Base-by-base conservation (phyloP, 192 early-diverging fungal species). In the Borealophlyctis nickersoniae region DNA sequence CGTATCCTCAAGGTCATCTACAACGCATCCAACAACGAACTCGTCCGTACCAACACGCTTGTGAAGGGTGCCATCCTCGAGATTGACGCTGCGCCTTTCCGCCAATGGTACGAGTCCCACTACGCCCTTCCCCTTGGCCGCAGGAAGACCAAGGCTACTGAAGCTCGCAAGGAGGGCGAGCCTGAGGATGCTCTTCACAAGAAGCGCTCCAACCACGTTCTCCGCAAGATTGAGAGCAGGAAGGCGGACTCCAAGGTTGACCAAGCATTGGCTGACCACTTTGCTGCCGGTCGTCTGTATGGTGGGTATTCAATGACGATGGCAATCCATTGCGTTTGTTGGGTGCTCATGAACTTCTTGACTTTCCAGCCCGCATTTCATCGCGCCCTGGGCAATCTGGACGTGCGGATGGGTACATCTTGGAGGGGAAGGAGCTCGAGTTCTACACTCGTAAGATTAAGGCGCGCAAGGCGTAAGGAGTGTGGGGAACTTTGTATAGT, bases 1-100 rank as follows among this genome's bases (percentile, higher is more conserved):
- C 92, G 96, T 88, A 89, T 95, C 69, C 82, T 96, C 73, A 78
- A 82, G 56, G 96, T 98, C 71, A 90, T 91, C 64, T 98, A 98
- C 91, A 98, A 98, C 83, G 88, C 96, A 67, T 94, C 96, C 81
- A 98, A 98, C 92, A 98, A 98, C 90, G 96, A 98, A 85, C 86
- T 98, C 72, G 96, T 98, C 81, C 94, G 96, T 75, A 98, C 96
- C 82, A 94, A 94, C 89, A 98, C 96, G 56, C 84, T 98, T 45
- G 96, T 98, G 54, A 98, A 98, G 91, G 92, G 94, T 51, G 65
- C 67, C 68, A 91, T 98, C 65, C 87, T 98, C 63, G 93, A 98
- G 78, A 90, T 98, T 67, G 96, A 98, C 82, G 96, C 95, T 63
- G 92, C 94, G 63, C 96, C 96, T 58, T 98, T 98, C 93, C 89